Evolutionary conservation across 2,329 filamentous ascomycete genomes (phyloP).

Genomic region (Exutisphaerella laricina): DNA sequence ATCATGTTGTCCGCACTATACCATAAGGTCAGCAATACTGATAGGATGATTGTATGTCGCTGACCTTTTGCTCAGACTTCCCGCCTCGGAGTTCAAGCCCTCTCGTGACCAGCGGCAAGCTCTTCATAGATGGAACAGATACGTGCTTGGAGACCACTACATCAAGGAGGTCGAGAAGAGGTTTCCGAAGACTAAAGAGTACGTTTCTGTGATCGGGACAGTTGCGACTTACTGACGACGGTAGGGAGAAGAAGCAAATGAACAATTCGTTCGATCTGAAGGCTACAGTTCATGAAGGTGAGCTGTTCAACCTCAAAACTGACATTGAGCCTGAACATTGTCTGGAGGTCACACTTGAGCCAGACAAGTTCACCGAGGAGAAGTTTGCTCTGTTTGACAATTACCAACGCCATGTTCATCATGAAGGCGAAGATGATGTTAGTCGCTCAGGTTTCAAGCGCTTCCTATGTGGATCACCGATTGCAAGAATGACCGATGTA

Average conservation of each 20-base stretch:
- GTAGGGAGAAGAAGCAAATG: constrained; percentile 53
- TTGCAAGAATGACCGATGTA: constrained; percentile 45
- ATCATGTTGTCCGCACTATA: constrained; percentile 91
- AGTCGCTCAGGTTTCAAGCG: constrained; percentile 57
- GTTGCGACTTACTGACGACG: not conserved
- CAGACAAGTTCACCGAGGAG: constrained; percentile 65
- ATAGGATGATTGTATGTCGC: not conserved
- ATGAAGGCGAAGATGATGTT: constrained; percentile 58
- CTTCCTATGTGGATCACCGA: constrained; percentile 68
- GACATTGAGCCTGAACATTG: constrained; percentile 54
- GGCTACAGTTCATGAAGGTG: constrained; percentile 64
- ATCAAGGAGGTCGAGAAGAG: constrained; percentile 57
- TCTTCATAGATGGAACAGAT: constrained; percentile 69
- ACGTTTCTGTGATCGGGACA: constrained; percentile 28
- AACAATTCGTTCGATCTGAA: constrained; percentile 63
- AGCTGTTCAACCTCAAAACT: constrained; percentile 49
- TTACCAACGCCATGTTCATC: constrained; percentile 69
- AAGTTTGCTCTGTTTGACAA: constrained; percentile 68
- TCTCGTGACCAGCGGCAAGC: constrained; percentile 68
- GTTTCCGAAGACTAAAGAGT: constrained; percentile 63
- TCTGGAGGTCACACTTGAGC: constrained; percentile 65
- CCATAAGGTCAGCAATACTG: constrained; percentile 49
- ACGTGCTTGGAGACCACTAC: constrained; percentile 64
- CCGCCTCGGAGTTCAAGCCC: constrained; percentile 59
- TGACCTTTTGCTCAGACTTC: constrained; percentile 44